Evolutionary conservation across 768 basidiomycete species (phyloP).

Genomic region (Mrakia hoshinonis): DNA sequence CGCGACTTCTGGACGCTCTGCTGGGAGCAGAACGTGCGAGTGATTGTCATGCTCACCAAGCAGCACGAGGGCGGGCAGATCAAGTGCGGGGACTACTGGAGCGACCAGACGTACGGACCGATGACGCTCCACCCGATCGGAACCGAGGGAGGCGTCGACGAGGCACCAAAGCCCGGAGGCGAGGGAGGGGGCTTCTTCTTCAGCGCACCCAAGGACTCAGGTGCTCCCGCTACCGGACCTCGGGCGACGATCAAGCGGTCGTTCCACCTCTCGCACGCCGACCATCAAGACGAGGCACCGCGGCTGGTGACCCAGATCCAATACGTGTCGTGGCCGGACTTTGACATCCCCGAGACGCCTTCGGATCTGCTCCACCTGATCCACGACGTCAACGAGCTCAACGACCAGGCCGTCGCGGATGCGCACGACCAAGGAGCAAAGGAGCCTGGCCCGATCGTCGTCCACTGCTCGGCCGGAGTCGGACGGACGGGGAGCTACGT

Average conservation of each 20-base stretch:
- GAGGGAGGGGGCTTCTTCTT: constrained; percentile 46
- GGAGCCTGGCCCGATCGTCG: constrained; percentile 50
- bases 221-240: constrained; percentile 20
- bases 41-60: constrained; percentile 93
- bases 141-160: constrained; percentile 47
- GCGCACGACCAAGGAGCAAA: background rate
- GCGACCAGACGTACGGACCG: constrained; percentile 55
- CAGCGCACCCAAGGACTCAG: constrained; percentile 34
- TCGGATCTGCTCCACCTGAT: constrained; percentile 65
- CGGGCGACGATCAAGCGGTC: constrained; percentile 40
- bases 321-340: constrained; percentile 91
- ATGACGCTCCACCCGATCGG: constrained; percentile 53
- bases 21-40: constrained; percentile 89
- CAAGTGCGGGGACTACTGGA: constrained; percentile 90
- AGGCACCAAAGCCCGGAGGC: background rate
- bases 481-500: constrained; percentile 92
- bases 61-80: constrained; percentile 78
- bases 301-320: constrained; percentile 78
- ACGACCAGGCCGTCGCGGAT: constrained; percentile 15
- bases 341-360: constrained; percentile 84
- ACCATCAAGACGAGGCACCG: constrained; percentile 53
- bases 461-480: constrained; percentile 91
- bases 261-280: constrained; percentile 59
- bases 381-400: constrained; percentile 53
- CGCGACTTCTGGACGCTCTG: constrained; percentile 91